Base-by-base conservation (phyloP, 2,329 filamentous ascomycete species). In the Corinectria fuckeliana region DNA sequence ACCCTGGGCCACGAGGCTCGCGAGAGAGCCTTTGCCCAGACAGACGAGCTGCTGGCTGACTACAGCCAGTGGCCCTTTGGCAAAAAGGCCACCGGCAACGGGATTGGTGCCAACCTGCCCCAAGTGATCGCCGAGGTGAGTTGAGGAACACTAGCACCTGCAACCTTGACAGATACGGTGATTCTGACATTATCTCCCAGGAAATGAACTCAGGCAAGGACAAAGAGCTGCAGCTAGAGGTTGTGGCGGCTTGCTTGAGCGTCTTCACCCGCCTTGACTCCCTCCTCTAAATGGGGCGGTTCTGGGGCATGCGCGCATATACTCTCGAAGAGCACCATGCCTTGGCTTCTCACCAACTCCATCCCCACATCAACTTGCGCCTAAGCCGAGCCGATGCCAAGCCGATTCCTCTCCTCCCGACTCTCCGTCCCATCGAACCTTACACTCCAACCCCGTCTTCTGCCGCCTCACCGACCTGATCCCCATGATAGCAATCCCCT, bases 61-160 rank as follows among this genome's bases (percentile, higher is more conserved):
- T 99, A 97, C 78, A 96, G 92, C 71, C 95, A 98, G 80, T 99
- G 91, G 90, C 95, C 95, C 0, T 99, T 99, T 80, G 93, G 89
- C 52, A 90, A 89, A 79, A 91, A 93, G 78, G 91, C 92, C 25
- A 87, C 88, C 30, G 87, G 79, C 34, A 86, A 92, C 65, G 93
- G 93, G 28, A 93, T 98, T 55, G 95, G 93, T 47, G 93, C 94
- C 66, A 99, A 99, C 75, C 78, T 99, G 73, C 91, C 92, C 45
- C 91, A 95, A 76, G 88, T 93, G 26, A 89, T 98, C 70, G 82
- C 85, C 60, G 94, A 97, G 76, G 86, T 88, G 69, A 61, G 80
- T 67, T 38, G n/a, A 53, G 5, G 9, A 16, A 20, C n/a, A 20
- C 7, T 25, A 18, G 9, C 13, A 44, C 14, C n/a, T 28, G 20